A percentile compares a stretch with the other conserved stretches of the same genome.
These are phyloP conservation scores for Fomitopsis pinicola DNA, from an alignment of 1,284 basidiomycete genomes.

Conservation along the genomic window DNA sequence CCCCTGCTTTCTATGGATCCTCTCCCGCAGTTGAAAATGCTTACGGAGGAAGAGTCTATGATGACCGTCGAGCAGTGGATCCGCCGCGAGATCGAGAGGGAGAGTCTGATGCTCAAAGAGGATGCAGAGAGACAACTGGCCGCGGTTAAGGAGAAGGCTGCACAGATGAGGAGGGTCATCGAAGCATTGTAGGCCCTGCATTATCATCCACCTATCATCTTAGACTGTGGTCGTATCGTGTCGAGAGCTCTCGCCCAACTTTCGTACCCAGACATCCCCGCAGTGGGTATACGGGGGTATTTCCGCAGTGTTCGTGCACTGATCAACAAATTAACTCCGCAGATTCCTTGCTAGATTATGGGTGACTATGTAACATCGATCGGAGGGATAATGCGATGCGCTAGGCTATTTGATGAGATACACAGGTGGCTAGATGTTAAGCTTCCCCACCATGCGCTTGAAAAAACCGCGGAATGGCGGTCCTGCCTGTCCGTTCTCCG, in stretches of 20 bases:
- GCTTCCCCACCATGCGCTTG: background rate
- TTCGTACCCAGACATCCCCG: too few relatives aligned
- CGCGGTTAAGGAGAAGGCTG: conserved; percentile 54
- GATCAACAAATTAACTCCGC: too few relatives aligned
- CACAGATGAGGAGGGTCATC: conserved; percentile 48
- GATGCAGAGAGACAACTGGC: conserved; percentile 60
- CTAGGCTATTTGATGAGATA: background rate
- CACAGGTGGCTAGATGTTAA: background rate
- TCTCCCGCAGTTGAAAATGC: conserved; percentile 20
- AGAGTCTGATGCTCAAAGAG: conserved; percentile 55
- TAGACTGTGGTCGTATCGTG: too few relatives aligned
- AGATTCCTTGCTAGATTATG: too few relatives aligned
- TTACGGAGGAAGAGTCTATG: conserved; percentile 60
- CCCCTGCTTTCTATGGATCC: conserved; percentile 21
- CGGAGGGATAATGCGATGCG: background rate
- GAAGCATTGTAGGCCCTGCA: conserved; percentile 26
- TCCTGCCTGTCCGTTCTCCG: background rate
- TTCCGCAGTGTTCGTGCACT: too few relatives aligned
- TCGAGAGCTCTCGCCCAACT: too few relatives aligned
- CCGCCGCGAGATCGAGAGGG: conserved; percentile 59
- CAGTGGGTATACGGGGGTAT: too few relatives aligned
- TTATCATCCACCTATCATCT: too few relatives aligned
- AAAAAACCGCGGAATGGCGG: background rate
- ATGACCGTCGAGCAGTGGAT: conserved; percentile 81
- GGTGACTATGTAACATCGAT: background rate